Conservation (phyloP, 1,139 yeast genomes). For the Debaryomycetaceae sp. region DNA sequence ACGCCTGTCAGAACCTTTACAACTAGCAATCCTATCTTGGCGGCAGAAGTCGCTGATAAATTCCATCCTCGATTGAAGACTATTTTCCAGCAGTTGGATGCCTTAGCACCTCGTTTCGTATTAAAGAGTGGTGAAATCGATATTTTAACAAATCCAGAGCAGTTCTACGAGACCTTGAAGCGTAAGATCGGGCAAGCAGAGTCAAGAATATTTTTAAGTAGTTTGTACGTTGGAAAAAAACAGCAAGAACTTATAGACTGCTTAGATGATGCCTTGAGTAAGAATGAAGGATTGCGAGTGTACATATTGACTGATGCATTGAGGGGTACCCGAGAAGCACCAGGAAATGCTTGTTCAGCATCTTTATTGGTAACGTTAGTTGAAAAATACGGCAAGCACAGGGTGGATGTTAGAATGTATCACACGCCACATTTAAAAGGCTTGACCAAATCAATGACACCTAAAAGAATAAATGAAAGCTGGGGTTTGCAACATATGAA, state of each 20-base stretch:
- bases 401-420: constrained; percentile 80
- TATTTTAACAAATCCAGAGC: constrained; percentile 61
- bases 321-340: constrained; percentile 92
- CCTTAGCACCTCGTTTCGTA: constrained; percentile 69
- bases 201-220: constrained; percentile 69
- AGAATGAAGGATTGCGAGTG: constrained; percentile 61
- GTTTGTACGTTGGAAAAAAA: constrained; percentile 80
- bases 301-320: constrained; percentile 81
- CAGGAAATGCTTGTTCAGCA: constrained; percentile 67
- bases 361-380: constrained; percentile 67
- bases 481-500: constrained; percentile 97
- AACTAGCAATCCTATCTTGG: constrained; percentile 26
- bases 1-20: constrained; percentile 15
- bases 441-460: constrained; percentile 58
- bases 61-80: constrained; percentile 51
- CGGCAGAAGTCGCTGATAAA: constrained; percentile 13
- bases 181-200: constrained; percentile 52
- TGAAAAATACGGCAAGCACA: constrained; percentile 57
- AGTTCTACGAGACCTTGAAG: constrained; percentile 65
- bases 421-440: constrained; percentile 88
- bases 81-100: constrained; percentile 55
- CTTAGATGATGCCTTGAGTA: constrained; percentile 52
- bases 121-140: constrained; percentile 58
- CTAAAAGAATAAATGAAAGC: constrained; percentile 86
- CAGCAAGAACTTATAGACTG: constrained; percentile 73